Evolutionary conservation across 2,329 filamentous ascomycete species (phyloP), one percentile per base, ranked within the genome.

Genomic region (Rasamsonia emersonii): DNA sequence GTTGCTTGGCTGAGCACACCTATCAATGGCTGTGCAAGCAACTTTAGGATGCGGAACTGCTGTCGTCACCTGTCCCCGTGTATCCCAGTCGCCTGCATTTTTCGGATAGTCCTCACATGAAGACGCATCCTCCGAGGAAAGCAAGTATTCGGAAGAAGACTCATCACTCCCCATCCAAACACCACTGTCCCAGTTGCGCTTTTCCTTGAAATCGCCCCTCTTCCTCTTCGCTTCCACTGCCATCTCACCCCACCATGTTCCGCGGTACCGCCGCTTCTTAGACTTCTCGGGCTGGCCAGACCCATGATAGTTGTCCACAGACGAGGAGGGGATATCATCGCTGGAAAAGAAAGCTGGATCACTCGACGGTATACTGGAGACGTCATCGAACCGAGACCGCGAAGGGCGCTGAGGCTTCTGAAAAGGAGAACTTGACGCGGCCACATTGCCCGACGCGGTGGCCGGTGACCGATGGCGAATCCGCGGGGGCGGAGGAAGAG

Each of bases 81-180:
- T 24, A 7, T 39, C 36, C 13, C 47, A 32, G 32, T 43, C 39
- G n/a, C 37, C 34, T 23, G 41, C 44, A 27, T 45, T 46, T 40
- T 54, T 42, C 28, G 56, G 35, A 27, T 60, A 45, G 26, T 64
- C 59, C 33, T 63, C 61, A 45, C 55, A 60, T 9, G 33, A 35
- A 10, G 51, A 46, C 10, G 50, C 44, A 51, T 61, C 59, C 30
- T 56, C 54, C 3, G 53, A 57, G 1, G 47, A 39, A 26, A 58
- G 46, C 26, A 56, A 46, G 23, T 51, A 49, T 5, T 53, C 51
- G 2, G 47, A 50, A 3, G 45, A 48, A 6, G 58, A 58, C 36
- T 62, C 59, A 43, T 67, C 63, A 42, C 62, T 66, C 2, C 56
- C 60, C 61, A 67, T 63, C 56, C 62, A 67, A 8, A 67, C 60